Evolutionary conservation across 768 basidiomycete species (phyloP).

Genomic region (Rubroboletus pulcherrimus): DNA sequence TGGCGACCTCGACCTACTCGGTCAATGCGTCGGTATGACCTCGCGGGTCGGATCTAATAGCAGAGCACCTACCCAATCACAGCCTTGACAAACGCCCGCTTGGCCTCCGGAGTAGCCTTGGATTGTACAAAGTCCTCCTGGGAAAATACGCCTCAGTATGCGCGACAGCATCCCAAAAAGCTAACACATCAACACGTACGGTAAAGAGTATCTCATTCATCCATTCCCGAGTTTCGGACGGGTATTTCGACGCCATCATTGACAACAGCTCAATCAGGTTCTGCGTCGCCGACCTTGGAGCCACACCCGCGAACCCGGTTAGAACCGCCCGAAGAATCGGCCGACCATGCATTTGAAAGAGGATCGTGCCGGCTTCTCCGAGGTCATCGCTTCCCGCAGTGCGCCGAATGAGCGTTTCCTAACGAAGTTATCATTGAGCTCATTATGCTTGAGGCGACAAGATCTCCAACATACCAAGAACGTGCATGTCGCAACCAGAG

Average conservation of each 20-base stretch:
- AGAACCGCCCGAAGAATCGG: constrained; percentile 70
- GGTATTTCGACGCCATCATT: constrained; percentile 55
- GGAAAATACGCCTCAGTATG: background rate
- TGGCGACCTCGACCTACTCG: constrained; percentile 59
- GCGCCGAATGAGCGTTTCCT: constrained; percentile 65
- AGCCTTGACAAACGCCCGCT: constrained; percentile 72
- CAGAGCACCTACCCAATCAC: constrained; percentile 53
- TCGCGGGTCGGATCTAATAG: background rate
- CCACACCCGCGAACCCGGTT: constrained; percentile 76
- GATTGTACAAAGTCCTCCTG: constrained; percentile 74
- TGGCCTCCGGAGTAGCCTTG: constrained; percentile 70
- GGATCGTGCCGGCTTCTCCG: constrained; percentile 47
- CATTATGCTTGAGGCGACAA: background rate
- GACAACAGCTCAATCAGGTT: constrained; percentile 84
- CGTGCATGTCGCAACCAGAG: constrained; percentile 73
- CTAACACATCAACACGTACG: constrained; percentile 35
- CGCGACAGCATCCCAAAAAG: constrained; percentile 6
- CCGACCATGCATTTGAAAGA: constrained; percentile 55
- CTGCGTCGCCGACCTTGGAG: constrained; percentile 76
- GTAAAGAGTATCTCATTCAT: constrained; percentile 66
- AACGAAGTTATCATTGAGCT: background rate
- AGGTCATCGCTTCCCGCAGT: constrained; percentile 63
- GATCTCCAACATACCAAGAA: constrained; percentile 61
- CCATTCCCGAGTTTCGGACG: constrained; percentile 61
- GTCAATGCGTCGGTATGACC: constrained; percentile 1